These are phyloP conservation scores for Petunia axillaris DNA, from an alignment of 257 asterid genomes.

Conservation along the genomic window DNA sequence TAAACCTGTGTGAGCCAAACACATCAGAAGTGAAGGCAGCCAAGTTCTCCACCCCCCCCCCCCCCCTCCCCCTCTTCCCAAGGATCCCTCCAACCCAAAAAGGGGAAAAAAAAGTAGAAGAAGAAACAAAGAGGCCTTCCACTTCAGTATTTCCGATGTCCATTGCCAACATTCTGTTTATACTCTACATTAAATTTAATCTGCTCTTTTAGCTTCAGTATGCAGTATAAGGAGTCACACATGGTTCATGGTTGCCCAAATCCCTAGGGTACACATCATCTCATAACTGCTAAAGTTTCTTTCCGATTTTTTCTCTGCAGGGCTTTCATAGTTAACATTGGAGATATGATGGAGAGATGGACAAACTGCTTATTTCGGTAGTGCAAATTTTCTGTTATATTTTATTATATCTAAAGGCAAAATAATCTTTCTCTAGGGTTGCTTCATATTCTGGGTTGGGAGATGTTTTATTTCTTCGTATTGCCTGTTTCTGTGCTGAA, in stretches of 20 bases:
- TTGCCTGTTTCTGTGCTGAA: background rate
- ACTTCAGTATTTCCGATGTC: background rate
- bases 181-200: background rate
- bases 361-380: constrained; percentile 64
- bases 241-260: background rate
- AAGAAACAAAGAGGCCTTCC: background rate
- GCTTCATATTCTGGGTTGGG: background rate
- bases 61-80: background rate
- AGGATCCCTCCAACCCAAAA: background rate
- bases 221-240: background rate
- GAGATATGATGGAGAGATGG: constrained; percentile 75
- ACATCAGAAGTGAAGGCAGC: background rate
- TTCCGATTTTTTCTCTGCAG: constrained; percentile 38
- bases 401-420: background rate
- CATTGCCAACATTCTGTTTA: background rate
- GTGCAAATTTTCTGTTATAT: background rate
- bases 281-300: background rate
- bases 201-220: constrained; percentile 2
- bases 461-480: background rate
- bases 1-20: background rate
- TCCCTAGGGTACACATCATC: background rate
- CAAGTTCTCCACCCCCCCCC: background rate
- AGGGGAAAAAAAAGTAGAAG: background rate
- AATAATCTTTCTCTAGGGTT: background rate
- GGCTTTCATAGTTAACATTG: constrained; percentile 65